A percentile compares a stretch with the other conserved stretches of the same genome.
Evolutionary conservation across 1,284 basidiomycete genomes (phyloP).

Genomic region (Puccinia polysora): DNA sequence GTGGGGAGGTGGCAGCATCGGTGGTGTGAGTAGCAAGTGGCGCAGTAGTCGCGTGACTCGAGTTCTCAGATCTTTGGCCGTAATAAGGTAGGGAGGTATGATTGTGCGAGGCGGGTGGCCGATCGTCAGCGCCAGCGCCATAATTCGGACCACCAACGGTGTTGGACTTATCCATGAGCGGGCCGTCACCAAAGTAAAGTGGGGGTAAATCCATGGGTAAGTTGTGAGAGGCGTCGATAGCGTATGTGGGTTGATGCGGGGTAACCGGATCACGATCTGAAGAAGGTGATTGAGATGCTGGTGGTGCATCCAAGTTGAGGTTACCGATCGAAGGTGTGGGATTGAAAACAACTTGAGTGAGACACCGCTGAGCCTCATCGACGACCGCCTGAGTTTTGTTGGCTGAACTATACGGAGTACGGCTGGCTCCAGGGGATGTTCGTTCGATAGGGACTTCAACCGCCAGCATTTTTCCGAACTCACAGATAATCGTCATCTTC

Average conservation of each 20-base stretch:
- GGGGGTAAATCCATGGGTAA: conserved; percentile 9
- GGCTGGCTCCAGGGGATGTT: conserved; percentile 47
- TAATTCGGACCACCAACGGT: not conserved
- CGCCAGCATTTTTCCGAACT: conserved; percentile 50
- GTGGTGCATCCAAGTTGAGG: not conserved
- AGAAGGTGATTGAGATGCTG: not conserved
- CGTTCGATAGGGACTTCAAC: conserved; percentile 49
- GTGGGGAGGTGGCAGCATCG: too few species aligned
- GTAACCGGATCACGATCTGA: not conserved
- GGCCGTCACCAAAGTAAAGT: conserved; percentile 4
- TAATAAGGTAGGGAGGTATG: too few species aligned
- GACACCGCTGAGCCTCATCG: conserved; percentile 41
- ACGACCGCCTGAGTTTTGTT: conserved; percentile 26
- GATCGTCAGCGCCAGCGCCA: not conserved
- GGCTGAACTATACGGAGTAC: conserved; percentile 46
- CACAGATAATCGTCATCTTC: conserved; percentile 50
- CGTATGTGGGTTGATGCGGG: not conserved
- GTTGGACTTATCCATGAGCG: not conserved
- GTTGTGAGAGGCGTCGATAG: not conserved
- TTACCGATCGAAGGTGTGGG: not conserved
- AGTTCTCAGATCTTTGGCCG: too few species aligned
- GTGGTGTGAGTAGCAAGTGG: too few species aligned
- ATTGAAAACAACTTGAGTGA: conserved; percentile 38
- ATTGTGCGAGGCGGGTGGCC: too few species aligned
- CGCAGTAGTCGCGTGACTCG: too few species aligned